Base-by-base conservation (phyloP, 345 rosid species). In the Salix koriyanagi region DNA sequence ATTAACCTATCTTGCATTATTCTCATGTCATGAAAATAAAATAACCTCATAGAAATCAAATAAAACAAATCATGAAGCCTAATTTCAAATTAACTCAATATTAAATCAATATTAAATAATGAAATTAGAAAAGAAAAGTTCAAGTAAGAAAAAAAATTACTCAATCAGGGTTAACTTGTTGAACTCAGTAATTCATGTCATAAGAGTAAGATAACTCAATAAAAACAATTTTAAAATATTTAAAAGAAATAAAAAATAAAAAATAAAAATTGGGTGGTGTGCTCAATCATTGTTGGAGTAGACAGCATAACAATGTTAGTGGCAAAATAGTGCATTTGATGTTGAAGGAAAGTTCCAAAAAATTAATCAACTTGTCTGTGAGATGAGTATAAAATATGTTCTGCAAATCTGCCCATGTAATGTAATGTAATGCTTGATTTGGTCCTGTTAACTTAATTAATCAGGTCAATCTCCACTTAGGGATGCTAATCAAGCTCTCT, bases 311-410 rank as follows among this genome's bases (percentile, higher is more conserved):
- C 16, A 25, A 32, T 66, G 71, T 58, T 42, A 44, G n/a, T 48
- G 32, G 42, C 21, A 39, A 56, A 23, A 54, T 75, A 46, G 26
- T 42, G 34, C 64, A 69, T 54, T 32, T 62, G 48, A 70, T 44
- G 72, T 62, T 71, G 50, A 64, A 46, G 52, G 71, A 50, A 65
- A 71, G 16, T 64, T 71, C 32, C 25, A 64, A n/a, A 28, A 77
- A 34, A 19, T 13, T 2, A 77, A 71, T 50, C 56, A 5, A 37
- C 54, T 34, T 18, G 54, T 3, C 28, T 25, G 8, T 34, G 54
- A 28, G 42, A 16, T 26, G 28, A 34, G 64, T 36, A n/a, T 41
- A 41, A 41, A 41, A 1, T 28, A 19, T 61, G 58, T 76, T 60
- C 70, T 26, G 30, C 46, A 67, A 19, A 16, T 19, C 37, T 52